Evolutionary conservation across 192 early-diverging fungal species (phyloP).

Genomic region (Rhizophagus clarus): DNA sequence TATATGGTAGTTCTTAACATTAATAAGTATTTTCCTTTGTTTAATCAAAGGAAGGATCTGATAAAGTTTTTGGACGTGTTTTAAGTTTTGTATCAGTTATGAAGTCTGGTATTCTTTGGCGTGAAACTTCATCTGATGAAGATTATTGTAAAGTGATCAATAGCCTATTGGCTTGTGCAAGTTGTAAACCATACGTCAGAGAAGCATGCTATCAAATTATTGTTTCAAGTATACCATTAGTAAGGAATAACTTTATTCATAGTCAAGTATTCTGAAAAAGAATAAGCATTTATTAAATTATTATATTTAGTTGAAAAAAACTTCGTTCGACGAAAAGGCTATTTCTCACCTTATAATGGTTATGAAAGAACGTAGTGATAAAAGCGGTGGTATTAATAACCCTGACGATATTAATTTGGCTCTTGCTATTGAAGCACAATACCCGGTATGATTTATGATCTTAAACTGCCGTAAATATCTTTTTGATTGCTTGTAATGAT

Average conservation of each 20-base stretch:
- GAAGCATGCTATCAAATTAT: constrained; percentile 78
- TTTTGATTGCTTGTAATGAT: constrained; percentile 1
- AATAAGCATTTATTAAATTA: background rate
- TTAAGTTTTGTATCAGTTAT: constrained; percentile 87
- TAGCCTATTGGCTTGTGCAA: constrained; percentile 65
- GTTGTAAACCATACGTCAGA: constrained; percentile 79
- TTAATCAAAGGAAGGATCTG: constrained; percentile 75
- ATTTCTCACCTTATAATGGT: background rate
- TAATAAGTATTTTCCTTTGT: background rate
- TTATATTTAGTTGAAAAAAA: constrained; percentile 22
- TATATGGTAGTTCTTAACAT: background rate
- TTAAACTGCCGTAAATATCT: constrained; percentile 6
- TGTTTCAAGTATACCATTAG: constrained; percentile 52
- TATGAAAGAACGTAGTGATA: background rate
- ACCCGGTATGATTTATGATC: constrained; percentile 21
- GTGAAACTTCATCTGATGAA: constrained; percentile 62
- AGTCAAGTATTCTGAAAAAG: background rate
- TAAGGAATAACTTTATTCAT: constrained; percentile 35
- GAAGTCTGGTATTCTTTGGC: constrained; percentile 71
- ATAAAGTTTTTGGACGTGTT: constrained; percentile 88
- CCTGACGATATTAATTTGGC: constrained; percentile 59
- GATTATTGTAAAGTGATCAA: constrained; percentile 75
- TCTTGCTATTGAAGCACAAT: constrained; percentile 45
- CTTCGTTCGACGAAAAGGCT: constrained; percentile 6
- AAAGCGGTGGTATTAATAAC: constrained; percentile 44